These are phyloP conservation scores for Eucalyptus regnans DNA, from an alignment of 345 rosid genomes.

Conservation along the genomic window DNA sequence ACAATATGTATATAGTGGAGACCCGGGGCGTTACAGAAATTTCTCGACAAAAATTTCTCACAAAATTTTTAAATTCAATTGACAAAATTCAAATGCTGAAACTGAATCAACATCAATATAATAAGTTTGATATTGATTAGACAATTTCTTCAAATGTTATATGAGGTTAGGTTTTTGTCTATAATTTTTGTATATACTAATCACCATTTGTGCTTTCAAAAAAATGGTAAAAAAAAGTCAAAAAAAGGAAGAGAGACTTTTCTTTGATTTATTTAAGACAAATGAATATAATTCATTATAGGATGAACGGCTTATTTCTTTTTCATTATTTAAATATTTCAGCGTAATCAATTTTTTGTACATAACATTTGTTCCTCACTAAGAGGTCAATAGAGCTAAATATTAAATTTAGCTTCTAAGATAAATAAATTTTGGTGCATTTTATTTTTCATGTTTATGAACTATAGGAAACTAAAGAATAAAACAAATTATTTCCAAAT, in stretches of 20 bases:
- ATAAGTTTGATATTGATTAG: rapidly evolving
- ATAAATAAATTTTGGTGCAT: neutral
- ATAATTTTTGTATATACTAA: neutral
- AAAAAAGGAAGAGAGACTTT: neutral
- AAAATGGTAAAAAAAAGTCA: neutral
- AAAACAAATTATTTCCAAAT: neutral
- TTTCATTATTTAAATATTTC: neutral
- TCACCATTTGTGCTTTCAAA: neutral
- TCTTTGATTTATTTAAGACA: neutral
- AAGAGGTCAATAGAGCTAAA: neutral
- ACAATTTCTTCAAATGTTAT: rapidly evolving
- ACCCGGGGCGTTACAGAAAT: too few species aligned
- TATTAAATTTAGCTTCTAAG: neutral
- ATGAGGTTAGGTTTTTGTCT: neutral
- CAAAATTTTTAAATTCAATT: too few species aligned
- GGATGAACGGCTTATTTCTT: neutral
- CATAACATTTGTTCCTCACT: neutral
- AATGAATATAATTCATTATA: neutral
- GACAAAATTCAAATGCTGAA: rapidly evolving
- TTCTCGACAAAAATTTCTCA: too few species aligned
- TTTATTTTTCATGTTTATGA: neutral
- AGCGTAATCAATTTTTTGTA: neutral
- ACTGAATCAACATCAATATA: rapidly evolving
- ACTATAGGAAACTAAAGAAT: neutral
- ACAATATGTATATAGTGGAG: too few species aligned